Evolutionary conservation across 139 green algal species (phyloP).

Genomic region (Closterium sp.): DNA sequence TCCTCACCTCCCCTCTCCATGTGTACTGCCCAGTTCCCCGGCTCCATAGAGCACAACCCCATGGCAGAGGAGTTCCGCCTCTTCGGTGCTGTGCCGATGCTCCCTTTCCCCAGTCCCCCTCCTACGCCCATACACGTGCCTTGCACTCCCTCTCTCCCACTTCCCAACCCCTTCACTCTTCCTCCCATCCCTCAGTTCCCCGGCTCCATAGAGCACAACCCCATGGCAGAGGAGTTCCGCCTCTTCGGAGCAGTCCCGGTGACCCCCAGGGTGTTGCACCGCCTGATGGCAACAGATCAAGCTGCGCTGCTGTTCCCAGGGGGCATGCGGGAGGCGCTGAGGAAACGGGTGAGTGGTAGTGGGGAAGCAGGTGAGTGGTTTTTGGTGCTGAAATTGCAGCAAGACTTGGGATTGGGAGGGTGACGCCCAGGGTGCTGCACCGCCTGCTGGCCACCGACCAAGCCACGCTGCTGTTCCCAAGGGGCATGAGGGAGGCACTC

Average conservation of each 20-base stretch:
- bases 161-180: not conserved
- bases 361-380: no score
- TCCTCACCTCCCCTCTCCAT: not conserved
- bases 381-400: no score
- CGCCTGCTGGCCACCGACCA: not conserved
- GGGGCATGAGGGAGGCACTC: not conserved
- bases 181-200: not conserved
- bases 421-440: not conserved
- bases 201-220: not conserved
- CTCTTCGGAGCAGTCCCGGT: slow-evolving; percentile 90
- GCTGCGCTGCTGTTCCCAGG: slow-evolving; percentile 83
- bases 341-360: not conserved
- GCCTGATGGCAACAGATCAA: slow-evolving; percentile 73
- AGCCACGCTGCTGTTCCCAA: not conserved
- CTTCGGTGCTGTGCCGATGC: slow-evolving; percentile 87
- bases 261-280: slow-evolving; percentile 69
- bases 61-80: slow-evolving; percentile 65
- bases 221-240: slow-evolving; percentile 61
- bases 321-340: not conserved
- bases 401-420: no score
- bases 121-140: not conserved
- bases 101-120: no score
- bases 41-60: not conserved
- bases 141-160: no score
- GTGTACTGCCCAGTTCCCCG: not conserved